A percentile compares a stretch with the other conserved stretches of the same genome.
phyloP scores from a whole-genome alignment of 768 basidiomycete species.

The Serendipita indica region DNA sequence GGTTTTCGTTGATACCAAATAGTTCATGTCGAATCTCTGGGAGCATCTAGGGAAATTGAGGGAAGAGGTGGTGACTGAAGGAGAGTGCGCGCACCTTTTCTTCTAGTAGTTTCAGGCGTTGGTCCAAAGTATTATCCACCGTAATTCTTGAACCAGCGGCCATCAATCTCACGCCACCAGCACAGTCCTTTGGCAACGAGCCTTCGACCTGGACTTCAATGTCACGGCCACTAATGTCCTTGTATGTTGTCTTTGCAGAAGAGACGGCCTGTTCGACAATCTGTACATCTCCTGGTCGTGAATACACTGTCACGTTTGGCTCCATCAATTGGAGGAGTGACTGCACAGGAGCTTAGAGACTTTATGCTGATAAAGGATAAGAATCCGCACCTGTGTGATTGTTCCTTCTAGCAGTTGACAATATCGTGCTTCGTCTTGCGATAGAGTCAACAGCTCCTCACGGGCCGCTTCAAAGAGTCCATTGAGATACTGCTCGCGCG shows the following conservation, averaged over 20 bases:
- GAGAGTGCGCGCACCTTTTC: constrained; percentile 47
- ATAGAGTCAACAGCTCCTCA: constrained; percentile 42
- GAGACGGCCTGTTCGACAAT: constrained; percentile 48
- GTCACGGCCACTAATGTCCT: constrained; percentile 57
- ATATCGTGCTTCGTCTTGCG: constrained; percentile 55
- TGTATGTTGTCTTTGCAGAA: constrained; percentile 50
- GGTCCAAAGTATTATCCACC: constrained; percentile 89
- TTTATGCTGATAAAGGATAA: background rate
- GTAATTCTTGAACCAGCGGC: constrained; percentile 66
- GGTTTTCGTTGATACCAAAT: constrained; percentile 81
- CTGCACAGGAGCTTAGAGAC: constrained; percentile 18
- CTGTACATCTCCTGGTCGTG: constrained; percentile 52
- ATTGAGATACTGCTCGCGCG: constrained; percentile 83
- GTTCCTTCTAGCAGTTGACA: constrained; percentile 67
- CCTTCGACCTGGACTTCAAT: constrained; percentile 46
- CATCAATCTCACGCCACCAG: constrained; percentile 72
- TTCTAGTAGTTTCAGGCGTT: constrained; percentile 75
- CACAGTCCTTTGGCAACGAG: constrained; percentile 50
- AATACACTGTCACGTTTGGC: constrained; percentile 45
- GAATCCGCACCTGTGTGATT: constrained; percentile 48
- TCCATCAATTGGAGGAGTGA: constrained; percentile 75
- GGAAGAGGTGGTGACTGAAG: background rate
- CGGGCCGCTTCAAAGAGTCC: constrained; percentile 71
- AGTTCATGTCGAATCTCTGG: constrained; percentile 84
- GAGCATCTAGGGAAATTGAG: constrained; percentile 50